Percentiles rank a stretch among this genome's conserved stretches.
Conservation (phyloP, 306 rosid genomes). For the Sicyos edulis region DNA sequence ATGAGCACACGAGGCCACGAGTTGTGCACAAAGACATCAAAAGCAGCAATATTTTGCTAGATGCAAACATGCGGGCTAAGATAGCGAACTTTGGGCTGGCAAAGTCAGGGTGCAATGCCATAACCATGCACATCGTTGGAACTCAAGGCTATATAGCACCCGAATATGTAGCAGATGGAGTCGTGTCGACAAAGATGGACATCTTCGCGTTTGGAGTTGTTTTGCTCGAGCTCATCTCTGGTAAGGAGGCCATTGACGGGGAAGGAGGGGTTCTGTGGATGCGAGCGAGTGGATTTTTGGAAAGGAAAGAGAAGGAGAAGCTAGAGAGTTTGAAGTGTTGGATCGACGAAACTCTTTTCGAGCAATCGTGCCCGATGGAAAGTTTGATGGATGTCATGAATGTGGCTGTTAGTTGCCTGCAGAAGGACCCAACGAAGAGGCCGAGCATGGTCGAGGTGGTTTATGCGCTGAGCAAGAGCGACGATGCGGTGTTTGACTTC, state of each 20-base stretch:
- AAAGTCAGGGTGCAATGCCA: constrained; percentile 81
- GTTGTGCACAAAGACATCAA: constrained; percentile 96
- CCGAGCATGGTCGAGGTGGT: constrained; percentile 79
- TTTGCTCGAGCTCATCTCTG: constrained; percentile 68
- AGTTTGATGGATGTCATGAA: constrained; percentile 44
- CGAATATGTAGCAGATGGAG: constrained; percentile 70
- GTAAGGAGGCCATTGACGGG: constrained; percentile 56
- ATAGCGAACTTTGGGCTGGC: constrained; percentile 92
- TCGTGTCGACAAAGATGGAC: constrained; percentile 85
- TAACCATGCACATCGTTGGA: constrained; percentile 94
- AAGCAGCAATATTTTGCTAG: constrained; percentile 83
- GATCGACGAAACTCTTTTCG: constrained; percentile 44
- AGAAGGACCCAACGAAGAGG: constrained; percentile 64
- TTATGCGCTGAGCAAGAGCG: constrained; percentile 66
- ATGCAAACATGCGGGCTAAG: constrained; percentile 74
- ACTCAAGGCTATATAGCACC: constrained; percentile 97
- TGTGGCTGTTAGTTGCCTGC: constrained; percentile 70
- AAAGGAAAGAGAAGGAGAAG: constrained; percentile 50
- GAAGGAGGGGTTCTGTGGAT: constrained; percentile 51
- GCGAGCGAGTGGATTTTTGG: constrained; percentile 35
- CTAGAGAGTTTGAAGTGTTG: constrained; percentile 41
- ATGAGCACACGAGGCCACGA: constrained; percentile 87
- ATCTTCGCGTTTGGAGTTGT: constrained; percentile 87
- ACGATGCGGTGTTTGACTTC: constrained; percentile 50
- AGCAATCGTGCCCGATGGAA: constrained; percentile 54